Evolutionary conservation across 73 alveolate species (phyloP).

Genomic region (Blepharisma japonicum): DNA sequence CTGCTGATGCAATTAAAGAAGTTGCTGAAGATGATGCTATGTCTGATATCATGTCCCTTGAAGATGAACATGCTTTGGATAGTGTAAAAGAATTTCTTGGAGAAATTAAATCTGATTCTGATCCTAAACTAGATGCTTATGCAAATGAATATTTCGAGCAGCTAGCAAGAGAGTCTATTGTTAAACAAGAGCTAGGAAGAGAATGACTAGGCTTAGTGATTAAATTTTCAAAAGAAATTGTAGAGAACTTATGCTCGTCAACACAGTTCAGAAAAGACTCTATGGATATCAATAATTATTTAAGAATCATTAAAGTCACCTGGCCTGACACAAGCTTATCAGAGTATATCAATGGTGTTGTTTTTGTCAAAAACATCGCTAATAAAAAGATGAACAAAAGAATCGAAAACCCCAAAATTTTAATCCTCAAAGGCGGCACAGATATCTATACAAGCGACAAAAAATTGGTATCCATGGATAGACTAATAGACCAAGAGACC

Average conservation of each 20-base stretch:
- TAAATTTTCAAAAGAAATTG: constrained; percentile 38
- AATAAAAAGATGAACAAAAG: constrained; percentile 62
- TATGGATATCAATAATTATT: constrained; percentile 69
- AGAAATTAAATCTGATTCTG: neutral
- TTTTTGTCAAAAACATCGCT: constrained; percentile 59
- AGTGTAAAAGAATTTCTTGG: constrained; percentile 2
- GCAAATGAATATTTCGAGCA: neutral
- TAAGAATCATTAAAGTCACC: constrained; percentile 65
- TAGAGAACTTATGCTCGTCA: constrained; percentile 63
- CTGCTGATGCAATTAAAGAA: constrained; percentile 1
- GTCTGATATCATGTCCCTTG: neutral
- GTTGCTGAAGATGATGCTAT: neutral
- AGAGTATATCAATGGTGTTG: constrained; percentile 60
- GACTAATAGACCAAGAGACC: constrained; percentile 47
- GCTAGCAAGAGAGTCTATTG: neutral
- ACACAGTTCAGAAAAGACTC: constrained; percentile 66
- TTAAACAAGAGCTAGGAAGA: neutral
- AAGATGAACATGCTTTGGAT: constrained; percentile 7
- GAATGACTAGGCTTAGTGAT: neutral
- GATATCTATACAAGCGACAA: constrained; percentile 42
- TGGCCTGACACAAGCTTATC: constrained; percentile 36
- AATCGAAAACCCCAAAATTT: constrained; percentile 65
- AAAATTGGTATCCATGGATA: constrained; percentile 38
- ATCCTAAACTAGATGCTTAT: neutral
- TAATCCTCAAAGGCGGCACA: constrained; percentile 44